Conservation (phyloP, 371 early-diverging fungal species). For the Mortierella sp. region DNA sequence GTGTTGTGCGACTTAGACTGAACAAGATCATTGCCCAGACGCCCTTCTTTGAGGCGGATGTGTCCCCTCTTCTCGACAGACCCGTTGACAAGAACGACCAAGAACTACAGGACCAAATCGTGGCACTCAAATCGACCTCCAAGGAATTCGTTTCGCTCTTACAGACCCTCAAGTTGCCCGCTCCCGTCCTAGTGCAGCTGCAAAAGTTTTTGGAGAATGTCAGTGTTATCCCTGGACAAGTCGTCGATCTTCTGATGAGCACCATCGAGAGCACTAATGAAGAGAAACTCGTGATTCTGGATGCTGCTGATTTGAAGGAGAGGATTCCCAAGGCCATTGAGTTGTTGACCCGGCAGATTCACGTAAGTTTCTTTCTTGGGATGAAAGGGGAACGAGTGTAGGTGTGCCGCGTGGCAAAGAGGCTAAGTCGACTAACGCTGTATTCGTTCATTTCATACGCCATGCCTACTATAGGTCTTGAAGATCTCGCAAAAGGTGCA, state of each 20-base stretch:
- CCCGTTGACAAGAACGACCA: constrained; percentile 64
- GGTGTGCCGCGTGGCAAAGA: too few species aligned
- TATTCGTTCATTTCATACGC: neutral
- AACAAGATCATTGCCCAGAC: constrained; percentile 39
- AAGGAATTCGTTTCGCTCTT: constrained; percentile 72
- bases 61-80: constrained; percentile 47
- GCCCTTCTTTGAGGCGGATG: constrained; percentile 45
- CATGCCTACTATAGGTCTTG: constrained; percentile 63
- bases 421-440: neutral
- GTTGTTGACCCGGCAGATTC: constrained; percentile 84
- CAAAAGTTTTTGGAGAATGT: constrained; percentile 75
- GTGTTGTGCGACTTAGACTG: constrained; percentile 43
- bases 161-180: constrained; percentile 78
- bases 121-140: constrained; percentile 72
- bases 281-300: constrained; percentile 79
- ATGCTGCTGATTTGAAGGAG: constrained; percentile 69
- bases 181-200: constrained; percentile 75
- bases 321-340: constrained; percentile 73
- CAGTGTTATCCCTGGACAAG: constrained; percentile 66
- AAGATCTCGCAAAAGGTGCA: constrained; percentile 87
- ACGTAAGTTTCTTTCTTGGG: constrained; percentile 60
- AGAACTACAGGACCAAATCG: constrained; percentile 67
- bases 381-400: neutral
- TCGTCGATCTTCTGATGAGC: constrained; percentile 82
- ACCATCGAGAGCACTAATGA: constrained; percentile 81